Percentiles rank a stretch among this genome's conserved stretches.
phyloP scores from a whole-genome alignment of 2,329 filamentous ascomycete genomes.

The Nigrospora oryzae region DNA sequence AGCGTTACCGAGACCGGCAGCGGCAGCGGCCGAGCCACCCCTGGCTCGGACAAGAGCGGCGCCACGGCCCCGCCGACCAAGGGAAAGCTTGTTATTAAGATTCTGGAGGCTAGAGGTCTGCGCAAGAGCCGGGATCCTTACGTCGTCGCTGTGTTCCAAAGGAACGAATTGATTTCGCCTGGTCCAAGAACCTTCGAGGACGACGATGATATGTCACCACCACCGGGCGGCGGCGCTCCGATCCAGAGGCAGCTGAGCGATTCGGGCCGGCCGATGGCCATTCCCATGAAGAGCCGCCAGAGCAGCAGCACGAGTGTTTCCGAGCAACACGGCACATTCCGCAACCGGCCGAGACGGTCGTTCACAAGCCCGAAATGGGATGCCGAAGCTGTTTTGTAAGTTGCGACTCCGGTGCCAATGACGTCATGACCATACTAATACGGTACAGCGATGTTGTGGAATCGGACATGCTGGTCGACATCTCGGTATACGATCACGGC shows the following conservation, averaged over 20 bases:
- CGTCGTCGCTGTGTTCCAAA: constrained; percentile 92
- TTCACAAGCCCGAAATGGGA: constrained; percentile 91
- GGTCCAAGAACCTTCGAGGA: constrained; percentile 61
- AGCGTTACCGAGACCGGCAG: constrained; percentile 32
- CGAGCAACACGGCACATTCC: constrained; percentile 49
- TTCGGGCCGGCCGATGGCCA: constrained; percentile 78
- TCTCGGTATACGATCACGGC: constrained; percentile 84
- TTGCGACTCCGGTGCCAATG: constrained; percentile 10
- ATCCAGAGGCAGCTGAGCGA: constrained; percentile 71
- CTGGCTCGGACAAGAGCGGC: constrained; percentile 34
- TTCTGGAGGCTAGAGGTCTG: constrained; percentile 76
- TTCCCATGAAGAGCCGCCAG: constrained; percentile 93
- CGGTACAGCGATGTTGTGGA: constrained; percentile 76
- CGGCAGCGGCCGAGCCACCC: constrained; percentile 44
- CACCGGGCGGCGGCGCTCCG: constrained; percentile 47
- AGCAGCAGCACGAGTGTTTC: constrained; percentile 87
- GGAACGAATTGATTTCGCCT: constrained; percentile 90
- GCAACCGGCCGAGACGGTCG: constrained; percentile 47
- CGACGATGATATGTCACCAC: constrained; percentile 43
- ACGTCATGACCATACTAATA: constrained; percentile 2
- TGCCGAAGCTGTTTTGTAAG: constrained; percentile 90
- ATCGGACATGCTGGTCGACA: constrained; percentile 79
- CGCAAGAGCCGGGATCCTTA: constrained; percentile 83
- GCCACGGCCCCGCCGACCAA: constrained; percentile 64
- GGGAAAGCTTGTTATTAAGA: constrained; percentile 84